Conservation (phyloP, 305 asterid genomes). For the Withania somnifera region DNA sequence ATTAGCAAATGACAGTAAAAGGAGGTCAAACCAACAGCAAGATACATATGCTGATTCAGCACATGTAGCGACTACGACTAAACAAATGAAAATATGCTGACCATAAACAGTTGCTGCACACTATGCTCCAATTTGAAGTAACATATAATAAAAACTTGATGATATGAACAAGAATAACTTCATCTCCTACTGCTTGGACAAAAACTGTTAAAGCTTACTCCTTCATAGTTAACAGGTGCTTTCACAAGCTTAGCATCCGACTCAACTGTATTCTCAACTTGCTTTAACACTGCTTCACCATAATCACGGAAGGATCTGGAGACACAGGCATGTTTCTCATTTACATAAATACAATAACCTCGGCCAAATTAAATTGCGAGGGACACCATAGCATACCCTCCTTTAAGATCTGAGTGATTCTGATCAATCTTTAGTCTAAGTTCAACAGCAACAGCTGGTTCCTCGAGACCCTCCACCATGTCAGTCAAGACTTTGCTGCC, state of each 20-base stretch:
- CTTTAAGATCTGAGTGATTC: constrained; percentile 73
- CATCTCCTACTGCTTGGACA: background rate
- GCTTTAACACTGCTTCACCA: constrained; percentile 81
- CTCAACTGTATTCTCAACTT: constrained; percentile 37
- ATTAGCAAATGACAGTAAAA: background rate
- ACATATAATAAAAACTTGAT: background rate
- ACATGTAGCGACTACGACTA: background rate
- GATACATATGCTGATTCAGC: background rate
- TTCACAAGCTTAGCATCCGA: constrained; percentile 62
- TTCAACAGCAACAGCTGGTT: constrained; percentile 70
- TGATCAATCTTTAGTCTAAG: constrained; percentile 82
- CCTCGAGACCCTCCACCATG: constrained; percentile 88
- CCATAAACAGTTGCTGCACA: background rate
- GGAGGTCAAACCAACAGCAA: background rate
- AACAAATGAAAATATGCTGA: background rate
- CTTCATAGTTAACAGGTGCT: constrained; percentile 93
- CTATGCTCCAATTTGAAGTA: background rate
- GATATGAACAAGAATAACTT: background rate
- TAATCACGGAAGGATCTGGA: constrained; percentile 79
- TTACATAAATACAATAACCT: background rate
- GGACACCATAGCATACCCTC: constrained; percentile 50
- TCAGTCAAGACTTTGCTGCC: constrained; percentile 94
- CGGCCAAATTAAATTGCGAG: background rate
- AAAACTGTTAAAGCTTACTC: constrained; percentile 40
- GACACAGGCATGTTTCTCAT: constrained; percentile 4